phyloP scores from a whole-genome alignment of 805 yeast species.

The Myxozyma geophila region DNA sequence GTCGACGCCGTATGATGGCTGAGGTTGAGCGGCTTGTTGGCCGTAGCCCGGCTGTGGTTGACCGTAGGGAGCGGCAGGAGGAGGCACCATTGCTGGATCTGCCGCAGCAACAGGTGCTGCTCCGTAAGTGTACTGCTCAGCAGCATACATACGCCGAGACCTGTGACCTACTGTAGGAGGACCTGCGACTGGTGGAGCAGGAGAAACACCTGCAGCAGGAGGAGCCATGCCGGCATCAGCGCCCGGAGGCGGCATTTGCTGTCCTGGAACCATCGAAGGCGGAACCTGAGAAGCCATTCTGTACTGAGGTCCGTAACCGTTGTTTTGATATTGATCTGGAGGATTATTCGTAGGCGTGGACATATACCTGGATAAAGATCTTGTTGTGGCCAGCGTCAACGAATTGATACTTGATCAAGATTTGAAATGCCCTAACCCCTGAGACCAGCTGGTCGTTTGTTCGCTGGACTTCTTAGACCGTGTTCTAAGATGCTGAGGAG shows the following conservation, averaged over 20 bases:
- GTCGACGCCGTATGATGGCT: constrained; percentile 4
- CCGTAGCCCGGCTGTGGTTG: constrained; percentile 19
- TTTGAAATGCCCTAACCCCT: constrained; percentile 5
- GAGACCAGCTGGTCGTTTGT: constrained; percentile 21
- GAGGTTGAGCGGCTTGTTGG: constrained; percentile 20
- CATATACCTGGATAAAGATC: background rate
- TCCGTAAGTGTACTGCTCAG: constrained; percentile 51
- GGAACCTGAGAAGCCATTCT: constrained; percentile 22
- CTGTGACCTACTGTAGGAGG: constrained; percentile 8
- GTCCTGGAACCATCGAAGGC: constrained; percentile 1
- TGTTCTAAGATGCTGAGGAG: background rate
- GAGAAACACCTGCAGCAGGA: background rate
- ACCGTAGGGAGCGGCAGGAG: constrained; percentile 16
- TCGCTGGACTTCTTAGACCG: background rate
- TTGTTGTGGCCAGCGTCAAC: background rate
- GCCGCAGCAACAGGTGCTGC: constrained; percentile 41
- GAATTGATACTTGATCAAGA: constrained; percentile 1
- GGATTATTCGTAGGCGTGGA: constrained; percentile 14
- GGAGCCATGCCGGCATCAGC: constrained; percentile 6
- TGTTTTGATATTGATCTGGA: constrained; percentile 17
- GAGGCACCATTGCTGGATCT: constrained; percentile 5
- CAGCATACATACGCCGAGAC: constrained; percentile 54
- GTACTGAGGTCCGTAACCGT: constrained; percentile 23
- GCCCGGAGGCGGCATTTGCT: constrained; percentile 15
- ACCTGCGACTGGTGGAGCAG: constrained; percentile 5